Base-by-base conservation (phyloP, 2,329 filamentous ascomycete species). In the Sclerotinia subarctica region DNA sequence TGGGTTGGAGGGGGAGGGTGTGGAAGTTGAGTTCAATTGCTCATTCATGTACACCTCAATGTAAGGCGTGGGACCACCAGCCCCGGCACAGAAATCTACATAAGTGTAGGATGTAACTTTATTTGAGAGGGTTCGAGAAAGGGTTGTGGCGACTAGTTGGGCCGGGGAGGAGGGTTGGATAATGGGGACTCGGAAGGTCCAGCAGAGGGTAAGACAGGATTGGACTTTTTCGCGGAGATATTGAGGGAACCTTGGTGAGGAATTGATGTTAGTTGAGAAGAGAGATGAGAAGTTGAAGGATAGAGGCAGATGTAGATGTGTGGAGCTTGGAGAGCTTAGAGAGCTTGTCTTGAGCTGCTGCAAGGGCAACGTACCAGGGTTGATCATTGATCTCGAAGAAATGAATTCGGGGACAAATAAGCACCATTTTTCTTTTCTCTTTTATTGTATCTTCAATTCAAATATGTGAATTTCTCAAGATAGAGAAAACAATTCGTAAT, bases 81-180 rank as follows among this genome's bases (percentile, higher is more conserved):
- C 88, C 64, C 91, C 91, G 2, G 90, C 88, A 77, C 90, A 92
- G 78, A 93, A 91, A 79, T 94, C 91, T 70, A 93, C 84, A 73
- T 90, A 88, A 24, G 84, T 87, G 77, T 90, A 88, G 2, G 80
- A 78, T 24, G 81, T 78, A 1, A 86, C 79, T 35, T 80, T 75
- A 6, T 75, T 69, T 47, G 82, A 81, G 19, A 90, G 82, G 53
- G 84, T 79, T 29, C 78, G 78, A 51, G 82, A 80, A 57, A 92
- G 82, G 26, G 86, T 79, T 54, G 80, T 78, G 58, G 88, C 85
- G n/a, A 86, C 88, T 53, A 88, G 76, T n/a, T 82, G 79, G 24
- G 88, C 87, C 1, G 89, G 86, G 11, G 86, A 85, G 63, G 79
- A 78, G 38, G 78, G 76, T 74, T 90, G 87, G 6, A 90, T 72